Percentiles rank a stretch among this genome's conserved stretches.
Evolutionary conservation across 2,329 filamentous ascomycete species (phyloP).

Genomic region (Pseudogymnoascus pannorum): DNA sequence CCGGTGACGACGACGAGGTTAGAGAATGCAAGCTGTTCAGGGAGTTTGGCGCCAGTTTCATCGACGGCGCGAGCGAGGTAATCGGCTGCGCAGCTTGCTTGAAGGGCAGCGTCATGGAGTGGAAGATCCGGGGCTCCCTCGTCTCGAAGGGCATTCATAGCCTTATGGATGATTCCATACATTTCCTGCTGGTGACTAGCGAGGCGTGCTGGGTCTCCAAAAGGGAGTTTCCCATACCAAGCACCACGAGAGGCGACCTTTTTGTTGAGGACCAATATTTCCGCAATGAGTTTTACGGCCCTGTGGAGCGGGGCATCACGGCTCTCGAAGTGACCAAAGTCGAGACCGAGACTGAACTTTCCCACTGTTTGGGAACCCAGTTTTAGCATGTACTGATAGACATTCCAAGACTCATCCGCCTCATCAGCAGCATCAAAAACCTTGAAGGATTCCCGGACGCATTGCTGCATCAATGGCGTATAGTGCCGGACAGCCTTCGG

Average conservation of each 20-base stretch:
- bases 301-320: constrained; percentile 34
- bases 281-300: constrained; percentile 34
- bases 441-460: constrained; percentile 16
- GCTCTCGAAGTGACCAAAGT: constrained; percentile 37
- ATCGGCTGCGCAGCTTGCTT: constrained; percentile 27
- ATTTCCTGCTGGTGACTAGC: constrained; percentile 25
- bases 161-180: constrained; percentile 33
- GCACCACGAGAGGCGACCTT: constrained; percentile 36
- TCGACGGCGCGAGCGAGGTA: constrained; percentile 36
- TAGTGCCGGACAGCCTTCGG: constrained; percentile 31
- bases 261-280: constrained; percentile 38
- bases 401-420: constrained; percentile 36
- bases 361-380: constrained; percentile 37
- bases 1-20: constrained; percentile 34
- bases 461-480: constrained; percentile 19
- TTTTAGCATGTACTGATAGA: constrained; percentile 44
- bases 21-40: constrained; percentile 28
- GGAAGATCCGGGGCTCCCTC: constrained; percentile 29
- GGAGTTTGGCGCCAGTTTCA: constrained; percentile 35
- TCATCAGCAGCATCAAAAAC: constrained; percentile 21
- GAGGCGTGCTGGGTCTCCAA: constrained; percentile 34
- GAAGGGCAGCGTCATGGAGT: constrained; percentile 32
- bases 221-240: constrained; percentile 40
- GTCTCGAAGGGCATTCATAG: constrained; percentile 30
- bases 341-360: constrained; percentile 37